Conservation (phyloP, 176 grass and related monocot species). For the maize (Zea mays) region Zm-B73-REFERENCE-NAM-5.0 NC_050099.1:246974001-246974500, state of each 20-base stretch:
- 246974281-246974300: neutral
- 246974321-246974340: neutral
- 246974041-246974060: neutral
- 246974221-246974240: conserved; percentile 53
- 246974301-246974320: too few relatives aligned
- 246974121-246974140: neutral
- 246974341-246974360: conserved; percentile 30
- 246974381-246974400: conserved; percentile 10
- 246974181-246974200: neutral
- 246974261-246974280: conserved; percentile 34
- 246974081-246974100: neutral
- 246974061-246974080: neutral
- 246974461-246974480: neutral
- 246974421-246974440: neutral
- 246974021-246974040: neutral
- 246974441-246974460: conserved; percentile 24
- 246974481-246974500: neutral
- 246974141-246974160: neutral
- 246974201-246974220: neutral
- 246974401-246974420: conserved; percentile 24
- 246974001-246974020: neutral
- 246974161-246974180: neutral
- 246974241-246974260: conserved; percentile 34
- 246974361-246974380: neutral
- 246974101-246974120: neutral